Evolutionary conservation across 192 early-diverging fungal species (phyloP).

Genomic region (Entomortierella parvispora): DNA sequence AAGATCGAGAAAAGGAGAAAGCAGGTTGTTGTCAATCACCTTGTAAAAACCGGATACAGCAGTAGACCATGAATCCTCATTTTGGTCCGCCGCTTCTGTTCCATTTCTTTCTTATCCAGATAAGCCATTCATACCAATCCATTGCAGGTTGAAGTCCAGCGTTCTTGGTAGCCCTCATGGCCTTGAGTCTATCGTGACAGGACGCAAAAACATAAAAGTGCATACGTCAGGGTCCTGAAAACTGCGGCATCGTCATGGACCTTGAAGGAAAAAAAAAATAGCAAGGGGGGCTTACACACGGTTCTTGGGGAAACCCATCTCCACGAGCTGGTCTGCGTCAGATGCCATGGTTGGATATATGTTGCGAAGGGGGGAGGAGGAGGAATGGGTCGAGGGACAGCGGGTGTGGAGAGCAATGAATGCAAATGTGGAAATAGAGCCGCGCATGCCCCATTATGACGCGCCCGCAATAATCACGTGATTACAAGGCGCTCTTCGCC

Average conservation of each 20-base stretch:
- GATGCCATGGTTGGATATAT: constrained; percentile 46
- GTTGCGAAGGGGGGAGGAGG: too few relatives aligned
- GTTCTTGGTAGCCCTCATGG: constrained; percentile 75
- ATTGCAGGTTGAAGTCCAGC: constrained; percentile 85
- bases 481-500: too few relatives aligned
- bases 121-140: constrained; percentile 85
- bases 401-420: too few relatives aligned
- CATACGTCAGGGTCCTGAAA: background rate
- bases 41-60: background rate
- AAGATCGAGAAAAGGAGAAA: background rate
- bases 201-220: background rate
- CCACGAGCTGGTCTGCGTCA: constrained; percentile 63
- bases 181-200: constrained; percentile 48
- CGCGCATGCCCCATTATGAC: too few relatives aligned
- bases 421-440: too few relatives aligned
- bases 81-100: background rate
- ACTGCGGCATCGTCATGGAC: background rate
- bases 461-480: too few relatives aligned
- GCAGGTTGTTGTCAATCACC: background rate
- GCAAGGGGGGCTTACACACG: constrained; percentile 60
- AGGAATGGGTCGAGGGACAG: too few relatives aligned
- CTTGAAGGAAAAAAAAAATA: background rate
- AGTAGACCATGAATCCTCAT: background rate
- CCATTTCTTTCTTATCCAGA: background rate
- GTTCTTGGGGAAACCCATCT: constrained; percentile 76